Conservation (phyloP, 306 rosid species). For the Nissolia schottii region DNA sequence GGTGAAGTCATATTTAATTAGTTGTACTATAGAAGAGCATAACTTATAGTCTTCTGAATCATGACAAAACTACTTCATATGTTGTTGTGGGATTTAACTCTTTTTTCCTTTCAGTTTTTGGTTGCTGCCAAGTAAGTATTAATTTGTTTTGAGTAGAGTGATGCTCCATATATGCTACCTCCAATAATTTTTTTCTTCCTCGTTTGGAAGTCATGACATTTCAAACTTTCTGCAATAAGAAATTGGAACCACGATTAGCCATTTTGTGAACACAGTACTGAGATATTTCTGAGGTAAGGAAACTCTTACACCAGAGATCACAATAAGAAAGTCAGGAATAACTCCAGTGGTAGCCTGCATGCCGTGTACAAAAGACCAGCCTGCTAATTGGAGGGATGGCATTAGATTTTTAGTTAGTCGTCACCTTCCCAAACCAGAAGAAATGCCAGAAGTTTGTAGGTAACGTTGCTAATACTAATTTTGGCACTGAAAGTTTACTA, state of each 20-base stretch:
- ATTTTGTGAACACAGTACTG: background rate
- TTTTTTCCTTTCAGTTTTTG: no score
- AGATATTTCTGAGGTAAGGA: no score
- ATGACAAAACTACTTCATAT: background rate
- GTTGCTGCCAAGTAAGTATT: background rate
- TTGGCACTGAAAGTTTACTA: background rate
- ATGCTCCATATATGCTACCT: background rate
- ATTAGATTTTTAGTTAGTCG: no score
- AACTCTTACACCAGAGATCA: no score
- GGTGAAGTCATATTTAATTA: background rate
- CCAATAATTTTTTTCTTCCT: background rate
- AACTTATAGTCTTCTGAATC: background rate
- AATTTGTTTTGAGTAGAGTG: background rate
- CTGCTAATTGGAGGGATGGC: no score
- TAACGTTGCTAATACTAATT: no score
- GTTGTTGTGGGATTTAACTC: background rate
- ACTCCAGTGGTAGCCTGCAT: no score
- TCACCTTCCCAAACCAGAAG: no score
- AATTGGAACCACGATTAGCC: background rate
- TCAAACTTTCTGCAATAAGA: background rate
- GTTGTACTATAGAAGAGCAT: background rate
- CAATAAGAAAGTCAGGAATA: no score
- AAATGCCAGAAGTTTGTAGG: no score
- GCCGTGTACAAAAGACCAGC: no score
- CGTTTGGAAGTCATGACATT: background rate